These are phyloP conservation scores for Fragaria vesca DNA, from an alignment of 306 rosid species.

Conservation along the genomic window DNA sequence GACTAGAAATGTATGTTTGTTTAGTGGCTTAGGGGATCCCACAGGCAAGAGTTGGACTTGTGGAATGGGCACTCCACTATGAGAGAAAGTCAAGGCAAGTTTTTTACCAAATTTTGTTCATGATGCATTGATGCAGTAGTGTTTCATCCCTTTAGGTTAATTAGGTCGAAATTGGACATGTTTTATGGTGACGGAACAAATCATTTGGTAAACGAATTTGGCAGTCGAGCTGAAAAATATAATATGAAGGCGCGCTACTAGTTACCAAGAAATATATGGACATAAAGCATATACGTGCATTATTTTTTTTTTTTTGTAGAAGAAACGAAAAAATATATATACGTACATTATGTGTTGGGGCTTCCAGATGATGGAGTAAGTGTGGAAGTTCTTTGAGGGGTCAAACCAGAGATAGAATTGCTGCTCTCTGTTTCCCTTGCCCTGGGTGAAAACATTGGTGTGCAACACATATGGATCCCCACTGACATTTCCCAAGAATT, in stretches of 20 bases:
- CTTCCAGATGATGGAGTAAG: conserved; percentile 81
- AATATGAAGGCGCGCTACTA: background rate
- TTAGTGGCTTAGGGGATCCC: background rate
- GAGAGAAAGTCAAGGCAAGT: background rate
- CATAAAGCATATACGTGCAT: conserved; percentile 5
- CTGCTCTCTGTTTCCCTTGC: conserved; percentile 78
- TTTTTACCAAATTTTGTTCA: background rate
- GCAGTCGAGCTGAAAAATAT: background rate
- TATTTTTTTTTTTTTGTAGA: no score
- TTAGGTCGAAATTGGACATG: no score
- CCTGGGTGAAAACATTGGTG: conserved; percentile 75
- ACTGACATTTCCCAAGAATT: conserved; percentile 80
- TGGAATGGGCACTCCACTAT: background rate
- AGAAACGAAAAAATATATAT: background rate
- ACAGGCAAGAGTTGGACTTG: background rate
- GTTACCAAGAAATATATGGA: background rate
- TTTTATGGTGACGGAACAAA: background rate
- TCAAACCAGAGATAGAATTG: conserved; percentile 87
- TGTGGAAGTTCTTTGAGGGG: conserved; percentile 85
- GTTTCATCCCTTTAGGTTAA: no score
- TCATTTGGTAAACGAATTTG: background rate
- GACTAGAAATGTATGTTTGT: background rate
- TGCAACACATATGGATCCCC: conserved; percentile 83
- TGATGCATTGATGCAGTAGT: background rate
- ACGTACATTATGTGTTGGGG: conserved; percentile 63